Evolutionary conservation across 2,329 filamentous ascomycete genomes (phyloP).

Genomic region (Xylariales sp.): DNA sequence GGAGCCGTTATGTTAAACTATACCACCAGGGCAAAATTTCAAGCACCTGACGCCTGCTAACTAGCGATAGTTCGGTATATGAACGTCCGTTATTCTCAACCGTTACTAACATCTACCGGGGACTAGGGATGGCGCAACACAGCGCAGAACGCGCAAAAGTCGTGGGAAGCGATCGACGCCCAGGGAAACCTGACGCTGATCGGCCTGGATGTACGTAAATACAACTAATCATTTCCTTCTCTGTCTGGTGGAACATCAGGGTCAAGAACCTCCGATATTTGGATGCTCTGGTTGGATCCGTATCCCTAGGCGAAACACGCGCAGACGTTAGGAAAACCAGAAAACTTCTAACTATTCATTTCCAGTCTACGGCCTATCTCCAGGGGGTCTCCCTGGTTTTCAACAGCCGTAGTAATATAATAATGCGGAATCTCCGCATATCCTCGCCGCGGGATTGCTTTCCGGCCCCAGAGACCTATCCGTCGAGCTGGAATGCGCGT

Average conservation of each 20-base stretch:
- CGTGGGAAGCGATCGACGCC: constrained; percentile 38
- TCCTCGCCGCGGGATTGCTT: constrained; percentile 40
- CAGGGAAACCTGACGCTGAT: constrained; percentile 41
- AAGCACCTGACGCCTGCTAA: no score
- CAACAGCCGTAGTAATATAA: constrained; percentile 38
- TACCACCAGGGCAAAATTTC: no score
- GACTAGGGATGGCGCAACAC: constrained; percentile 40
- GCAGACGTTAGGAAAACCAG: neutral
- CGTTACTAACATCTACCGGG: constrained; percentile 6
- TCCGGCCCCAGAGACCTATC: constrained; percentile 39
- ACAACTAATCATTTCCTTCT: neutral
- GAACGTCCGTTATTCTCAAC: no score
- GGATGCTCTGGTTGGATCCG: neutral
- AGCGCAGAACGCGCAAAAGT: constrained; percentile 41
- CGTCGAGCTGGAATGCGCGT: constrained; percentile 39
- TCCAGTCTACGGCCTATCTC: constrained; percentile 32
- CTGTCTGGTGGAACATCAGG: neutral
- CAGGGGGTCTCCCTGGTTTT: constrained; percentile 39
- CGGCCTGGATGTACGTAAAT: constrained; percentile 35
- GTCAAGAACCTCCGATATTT: neutral
- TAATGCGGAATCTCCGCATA: constrained; percentile 39
- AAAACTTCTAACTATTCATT: neutral
- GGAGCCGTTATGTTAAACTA: neutral
- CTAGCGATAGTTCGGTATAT: no score
- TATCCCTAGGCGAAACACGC: neutral